Conservation (phyloP, 2,329 filamentous ascomycete genomes). For the Claviceps paspali region DNA sequence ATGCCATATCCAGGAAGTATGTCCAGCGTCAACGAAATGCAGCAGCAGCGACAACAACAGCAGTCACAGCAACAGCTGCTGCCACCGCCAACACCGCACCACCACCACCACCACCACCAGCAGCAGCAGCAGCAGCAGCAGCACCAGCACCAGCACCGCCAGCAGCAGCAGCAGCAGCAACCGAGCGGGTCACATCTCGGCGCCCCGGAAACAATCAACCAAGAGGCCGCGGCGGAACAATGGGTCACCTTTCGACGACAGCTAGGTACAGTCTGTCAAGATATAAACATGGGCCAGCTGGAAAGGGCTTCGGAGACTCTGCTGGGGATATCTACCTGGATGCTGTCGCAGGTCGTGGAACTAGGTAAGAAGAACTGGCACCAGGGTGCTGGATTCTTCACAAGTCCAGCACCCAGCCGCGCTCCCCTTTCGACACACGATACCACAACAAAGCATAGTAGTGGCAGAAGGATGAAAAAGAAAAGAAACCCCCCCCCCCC, state of each 20-base stretch:
- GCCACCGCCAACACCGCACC: background rate
- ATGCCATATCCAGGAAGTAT: slow-evolving; percentile 35
- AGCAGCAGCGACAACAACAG: slow-evolving; percentile 10
- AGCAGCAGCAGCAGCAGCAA: background rate
- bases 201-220: slow-evolving; percentile 36
- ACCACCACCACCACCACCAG: no score
- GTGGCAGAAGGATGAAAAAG: no score
- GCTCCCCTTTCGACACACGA: no score
- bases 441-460: no score
- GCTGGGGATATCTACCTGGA: slow-evolving; percentile 37
- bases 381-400: no score
- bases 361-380: slow-evolving; percentile 35
- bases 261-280: slow-evolving; percentile 54
- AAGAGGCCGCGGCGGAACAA: slow-evolving; percentile 49
- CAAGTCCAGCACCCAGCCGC: no score
- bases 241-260: slow-evolving; percentile 51
- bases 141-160: slow-evolving; percentile 7
- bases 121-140: slow-evolving; percentile 1
- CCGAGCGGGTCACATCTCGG: slow-evolving; percentile 16
- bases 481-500: no score
- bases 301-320: slow-evolving; percentile 36
- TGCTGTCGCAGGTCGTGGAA: slow-evolving; percentile 38
- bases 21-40: slow-evolving; percentile 30
- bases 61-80: no score
- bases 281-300: slow-evolving; percentile 41